Conservation (phyloP, 2,329 filamentous ascomycete genomes). For the Stagonosporopsis chrysanthemi region DNA sequence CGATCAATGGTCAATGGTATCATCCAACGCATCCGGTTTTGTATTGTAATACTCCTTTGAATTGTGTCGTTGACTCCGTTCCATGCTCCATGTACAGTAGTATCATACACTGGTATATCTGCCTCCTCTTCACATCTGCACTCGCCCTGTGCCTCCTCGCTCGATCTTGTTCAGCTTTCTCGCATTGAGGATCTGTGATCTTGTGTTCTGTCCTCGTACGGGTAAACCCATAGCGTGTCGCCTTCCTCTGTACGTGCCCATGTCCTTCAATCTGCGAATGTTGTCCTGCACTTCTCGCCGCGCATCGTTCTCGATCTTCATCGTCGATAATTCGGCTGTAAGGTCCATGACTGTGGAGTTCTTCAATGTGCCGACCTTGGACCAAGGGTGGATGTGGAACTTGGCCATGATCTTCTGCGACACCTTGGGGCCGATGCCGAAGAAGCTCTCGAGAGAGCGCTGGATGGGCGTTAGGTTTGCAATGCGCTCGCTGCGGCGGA, state of each 20-base stretch:
- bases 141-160: slow-evolving; percentile 53
- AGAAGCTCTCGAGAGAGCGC: slow-evolving; percentile 69
- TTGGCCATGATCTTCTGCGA: slow-evolving; percentile 82
- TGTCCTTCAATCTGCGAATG: slow-evolving; percentile 85
- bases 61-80: slow-evolving; percentile 18
- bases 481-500: slow-evolving; percentile 39
- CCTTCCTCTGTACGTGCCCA: slow-evolving; percentile 86
- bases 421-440: slow-evolving; percentile 46
- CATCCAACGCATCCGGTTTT: neutral
- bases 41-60: neutral
- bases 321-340: slow-evolving; percentile 82
- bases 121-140: slow-evolving; percentile 35
- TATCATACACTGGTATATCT: slow-evolving; percentile 36
- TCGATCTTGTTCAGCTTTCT: slow-evolving; percentile 66
- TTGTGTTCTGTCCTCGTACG: slow-evolving; percentile 87
- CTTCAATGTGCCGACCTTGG: slow-evolving; percentile 76
- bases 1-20: neutral
- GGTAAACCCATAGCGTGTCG: slow-evolving; percentile 93
- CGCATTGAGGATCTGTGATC: slow-evolving; percentile 72
- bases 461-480: slow-evolving; percentile 36
- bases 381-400: slow-evolving; percentile 84
- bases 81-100: slow-evolving; percentile 28
- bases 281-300: slow-evolving; percentile 80
- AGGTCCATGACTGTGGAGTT: slow-evolving; percentile 81
- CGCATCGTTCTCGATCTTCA: slow-evolving; percentile 94